Evolutionary conservation across 345 rosid species (phyloP).

Genomic region (Turritis glabra): DNA sequence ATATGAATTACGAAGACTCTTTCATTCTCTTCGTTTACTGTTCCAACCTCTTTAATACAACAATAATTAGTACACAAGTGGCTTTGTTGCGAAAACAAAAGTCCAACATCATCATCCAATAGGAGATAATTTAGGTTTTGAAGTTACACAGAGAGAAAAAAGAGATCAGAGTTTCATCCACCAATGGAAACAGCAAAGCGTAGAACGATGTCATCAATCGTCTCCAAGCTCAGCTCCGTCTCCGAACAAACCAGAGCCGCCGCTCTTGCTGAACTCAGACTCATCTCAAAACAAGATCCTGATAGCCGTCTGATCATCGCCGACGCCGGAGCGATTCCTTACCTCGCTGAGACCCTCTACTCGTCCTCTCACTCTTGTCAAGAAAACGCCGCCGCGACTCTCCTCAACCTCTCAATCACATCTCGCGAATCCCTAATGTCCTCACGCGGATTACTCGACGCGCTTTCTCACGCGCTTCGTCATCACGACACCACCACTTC

Average conservation of each 20-base stretch:
- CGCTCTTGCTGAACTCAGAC: constrained; percentile 74
- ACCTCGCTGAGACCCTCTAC: constrained; percentile 77
- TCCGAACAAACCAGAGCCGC: constrained; percentile 72
- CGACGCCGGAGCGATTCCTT: constrained; percentile 84
- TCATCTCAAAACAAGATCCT: constrained; percentile 73
- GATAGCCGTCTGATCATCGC: constrained; percentile 65
- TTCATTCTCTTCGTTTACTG: background rate
- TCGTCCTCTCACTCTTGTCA: constrained; percentile 60
- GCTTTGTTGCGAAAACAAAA: constrained; percentile 1
- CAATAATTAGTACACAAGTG: background rate
- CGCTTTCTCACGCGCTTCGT: constrained; percentile 76
- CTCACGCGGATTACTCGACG: constrained; percentile 83
- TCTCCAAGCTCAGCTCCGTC: constrained; percentile 75
- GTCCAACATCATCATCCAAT: constrained; percentile 14
- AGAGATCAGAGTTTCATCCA: background rate
- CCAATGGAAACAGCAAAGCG: constrained; percentile 75
- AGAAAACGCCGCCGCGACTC: constrained; percentile 89
- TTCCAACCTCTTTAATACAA: background rate
- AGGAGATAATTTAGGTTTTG: background rate
- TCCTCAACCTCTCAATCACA: constrained; percentile 77
- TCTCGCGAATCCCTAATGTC: constrained; percentile 72
- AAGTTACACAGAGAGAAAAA: background rate
- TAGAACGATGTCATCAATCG: constrained; percentile 60
- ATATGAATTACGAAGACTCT: background rate
- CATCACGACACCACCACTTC: constrained; percentile 58